Percentiles rank a stretch among this genome's conserved stretches.
These are phyloP conservation scores for Combretum micranthum DNA, from an alignment of 345 rosid genomes.

Conservation along the genomic window DNA sequence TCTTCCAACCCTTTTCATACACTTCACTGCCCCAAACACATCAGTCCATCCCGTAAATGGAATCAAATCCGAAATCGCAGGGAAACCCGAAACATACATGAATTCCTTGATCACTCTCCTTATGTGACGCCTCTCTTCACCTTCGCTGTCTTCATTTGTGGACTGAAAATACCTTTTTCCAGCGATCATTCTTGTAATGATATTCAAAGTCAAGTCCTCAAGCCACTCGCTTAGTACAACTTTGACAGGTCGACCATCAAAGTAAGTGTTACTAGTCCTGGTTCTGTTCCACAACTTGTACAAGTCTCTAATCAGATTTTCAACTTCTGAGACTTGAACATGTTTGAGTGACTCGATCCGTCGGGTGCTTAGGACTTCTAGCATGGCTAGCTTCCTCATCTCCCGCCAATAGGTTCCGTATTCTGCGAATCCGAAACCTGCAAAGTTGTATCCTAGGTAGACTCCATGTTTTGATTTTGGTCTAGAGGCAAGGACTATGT, in stretches of 20 bases:
- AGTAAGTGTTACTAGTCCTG: background rate
- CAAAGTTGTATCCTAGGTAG: constrained; percentile 53
- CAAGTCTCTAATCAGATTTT: constrained; percentile 36
- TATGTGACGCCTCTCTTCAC: constrained; percentile 41
- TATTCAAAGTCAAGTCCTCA: constrained; percentile 46
- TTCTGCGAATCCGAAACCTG: constrained; percentile 37
- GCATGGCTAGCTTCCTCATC: constrained; percentile 45
- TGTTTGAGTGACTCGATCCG: constrained; percentile 36
- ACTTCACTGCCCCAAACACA: constrained; percentile 23
- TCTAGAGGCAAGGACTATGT: constrained; percentile 42
- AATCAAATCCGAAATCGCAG: constrained; percentile 38
- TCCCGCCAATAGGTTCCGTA: constrained; percentile 72
- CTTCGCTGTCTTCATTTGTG: constrained; percentile 6
- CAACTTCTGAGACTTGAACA: constrained; percentile 34
- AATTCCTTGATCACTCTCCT: constrained; percentile 29
- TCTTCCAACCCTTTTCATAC: constrained; percentile 43
- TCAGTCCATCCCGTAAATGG: constrained; percentile 62
- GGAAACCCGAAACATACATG: constrained; percentile 27
- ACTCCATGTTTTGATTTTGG: constrained; percentile 43
- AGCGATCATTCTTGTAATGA: constrained; percentile 35
- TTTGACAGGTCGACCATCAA: background rate
- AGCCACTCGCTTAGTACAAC: constrained; percentile 32
- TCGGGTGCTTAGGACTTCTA: constrained; percentile 46
- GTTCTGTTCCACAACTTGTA: constrained; percentile 6
- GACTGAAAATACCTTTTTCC: constrained; percentile 38